A percentile compares a stretch with the other conserved stretches of the same genome.
These are phyloP conservation scores for Akebia trifoliata DNA, from an alignment of 164 flowering plant genomes.

Conservation along the genomic window DNA sequence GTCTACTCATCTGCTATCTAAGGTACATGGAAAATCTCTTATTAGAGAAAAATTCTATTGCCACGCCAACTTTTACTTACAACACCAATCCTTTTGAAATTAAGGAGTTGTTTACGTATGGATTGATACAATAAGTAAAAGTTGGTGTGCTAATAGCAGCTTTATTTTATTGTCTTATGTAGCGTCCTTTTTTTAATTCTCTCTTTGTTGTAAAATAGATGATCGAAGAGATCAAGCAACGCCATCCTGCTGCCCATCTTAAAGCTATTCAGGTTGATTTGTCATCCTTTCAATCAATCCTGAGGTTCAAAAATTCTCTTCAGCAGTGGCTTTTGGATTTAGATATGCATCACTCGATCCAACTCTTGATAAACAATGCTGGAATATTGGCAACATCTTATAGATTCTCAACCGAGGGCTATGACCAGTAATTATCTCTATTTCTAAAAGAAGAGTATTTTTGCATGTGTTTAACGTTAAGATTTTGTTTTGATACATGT, in stretches of 20 bases:
- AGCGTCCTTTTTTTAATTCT: not conserved
- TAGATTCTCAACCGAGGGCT: conserved; percentile 56
- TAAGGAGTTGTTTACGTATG: no score
- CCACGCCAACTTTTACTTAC: no score
- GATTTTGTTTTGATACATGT: not conserved
- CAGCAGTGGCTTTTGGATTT: conserved; percentile 64
- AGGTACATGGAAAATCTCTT: conserved; percentile 42
- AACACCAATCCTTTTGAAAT: no score
- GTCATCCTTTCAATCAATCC: conserved; percentile 58
- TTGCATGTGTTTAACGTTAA: not conserved
- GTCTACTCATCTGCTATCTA: conserved; percentile 35
- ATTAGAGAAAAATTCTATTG: no score
- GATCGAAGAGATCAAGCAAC: no score
- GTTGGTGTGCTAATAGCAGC: no score
- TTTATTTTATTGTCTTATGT: not conserved
- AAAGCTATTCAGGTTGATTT: conserved; percentile 68
- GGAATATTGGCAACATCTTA: conserved; percentile 77
- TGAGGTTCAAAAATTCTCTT: conserved; percentile 48
- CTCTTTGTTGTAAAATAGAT: conserved; percentile 29
- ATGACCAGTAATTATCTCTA: conserved; percentile 55
- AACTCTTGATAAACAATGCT: conserved; percentile 84
- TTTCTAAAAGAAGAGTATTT: not conserved
- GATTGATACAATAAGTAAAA: no score
- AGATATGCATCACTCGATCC: conserved; percentile 61
- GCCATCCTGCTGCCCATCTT: conserved; percentile 45